These are phyloP conservation scores for Aureobasidium namibiae DNA, from an alignment of 2,329 filamentous ascomycete genomes.

Conservation along the genomic window DNA sequence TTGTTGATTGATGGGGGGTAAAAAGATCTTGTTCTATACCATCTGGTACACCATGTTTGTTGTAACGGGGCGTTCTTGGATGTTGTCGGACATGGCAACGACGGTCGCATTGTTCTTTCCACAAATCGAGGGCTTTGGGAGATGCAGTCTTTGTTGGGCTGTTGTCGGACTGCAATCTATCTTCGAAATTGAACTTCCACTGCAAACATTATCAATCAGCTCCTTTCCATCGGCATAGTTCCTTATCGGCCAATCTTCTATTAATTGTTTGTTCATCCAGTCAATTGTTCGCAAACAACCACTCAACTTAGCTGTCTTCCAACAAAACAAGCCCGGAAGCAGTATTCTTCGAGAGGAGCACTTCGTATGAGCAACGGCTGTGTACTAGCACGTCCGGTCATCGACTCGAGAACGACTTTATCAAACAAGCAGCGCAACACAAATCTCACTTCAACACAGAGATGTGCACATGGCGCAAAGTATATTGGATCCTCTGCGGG, in stretches of 20 bases:
- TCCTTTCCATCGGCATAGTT: not conserved
- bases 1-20: not conserved
- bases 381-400: no score
- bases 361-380: no score
- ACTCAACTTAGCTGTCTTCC: no score
- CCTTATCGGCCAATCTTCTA: not conserved
- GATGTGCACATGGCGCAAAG: not conserved
- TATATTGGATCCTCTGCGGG: not conserved
- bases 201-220: not conserved
- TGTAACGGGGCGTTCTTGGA: not conserved
- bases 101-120: not conserved
- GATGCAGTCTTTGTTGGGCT: not conserved
- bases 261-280: not conserved
- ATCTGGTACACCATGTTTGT: constrained; percentile 4
- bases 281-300: not conserved
- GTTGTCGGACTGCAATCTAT: not conserved
- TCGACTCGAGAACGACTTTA: no score
- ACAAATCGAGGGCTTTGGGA: not conserved
- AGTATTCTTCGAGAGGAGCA: no score
- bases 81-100: not conserved
- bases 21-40: not conserved
- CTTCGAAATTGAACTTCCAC: not conserved
- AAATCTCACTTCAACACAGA: no score
- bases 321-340: no score
- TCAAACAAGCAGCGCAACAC: no score